These are phyloP conservation scores for Euphorbia lathyris DNA, from an alignment of 345 rosid genomes.

Conservation along the genomic window DNA sequence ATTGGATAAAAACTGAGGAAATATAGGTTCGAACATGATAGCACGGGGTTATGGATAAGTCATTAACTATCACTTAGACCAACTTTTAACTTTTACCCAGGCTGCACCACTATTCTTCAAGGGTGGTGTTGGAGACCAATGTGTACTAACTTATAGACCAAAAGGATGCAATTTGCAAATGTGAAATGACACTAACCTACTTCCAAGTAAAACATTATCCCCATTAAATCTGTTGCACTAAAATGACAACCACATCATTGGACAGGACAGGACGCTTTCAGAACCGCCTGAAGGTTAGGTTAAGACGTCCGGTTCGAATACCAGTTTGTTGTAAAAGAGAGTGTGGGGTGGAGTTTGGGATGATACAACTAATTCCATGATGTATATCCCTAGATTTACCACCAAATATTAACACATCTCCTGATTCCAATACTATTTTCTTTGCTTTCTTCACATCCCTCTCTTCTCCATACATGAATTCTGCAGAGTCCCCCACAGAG, in stretches of 20 bases:
- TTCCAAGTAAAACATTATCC: not conserved
- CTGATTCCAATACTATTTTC: conserved; percentile 19
- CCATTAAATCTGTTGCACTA: too few species aligned
- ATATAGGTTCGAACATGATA: too few species aligned
- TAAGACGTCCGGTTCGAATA: conserved; percentile 19
- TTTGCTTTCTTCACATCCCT: conserved; percentile 11
- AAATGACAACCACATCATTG: too few species aligned
- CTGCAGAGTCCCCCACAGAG: conserved; percentile 19
- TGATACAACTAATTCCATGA: conserved; percentile 17
- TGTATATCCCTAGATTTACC: conserved; percentile 15
- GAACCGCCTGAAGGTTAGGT: conserved; percentile 21
- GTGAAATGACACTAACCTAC: not conserved
- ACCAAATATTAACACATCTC: conserved; percentile 23
- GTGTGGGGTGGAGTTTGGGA: conserved; percentile 16
- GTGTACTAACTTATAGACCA: too few species aligned
- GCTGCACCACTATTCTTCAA: too few species aligned
- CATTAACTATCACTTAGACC: too few species aligned
- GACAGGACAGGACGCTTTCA: not conserved
- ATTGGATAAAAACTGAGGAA: too few species aligned
- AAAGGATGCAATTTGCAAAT: too few species aligned
- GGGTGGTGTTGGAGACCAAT: too few species aligned
- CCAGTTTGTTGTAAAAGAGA: conserved; percentile 8
- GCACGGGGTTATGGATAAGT: too few species aligned
- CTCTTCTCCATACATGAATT: conserved; percentile 16
- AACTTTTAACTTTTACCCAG: too few species aligned